Percentiles rank a stretch among this genome's conserved stretches.
Conservation (phyloP, 352 stramenopile genomes). For the Phytophthora fragariae region DNA sequence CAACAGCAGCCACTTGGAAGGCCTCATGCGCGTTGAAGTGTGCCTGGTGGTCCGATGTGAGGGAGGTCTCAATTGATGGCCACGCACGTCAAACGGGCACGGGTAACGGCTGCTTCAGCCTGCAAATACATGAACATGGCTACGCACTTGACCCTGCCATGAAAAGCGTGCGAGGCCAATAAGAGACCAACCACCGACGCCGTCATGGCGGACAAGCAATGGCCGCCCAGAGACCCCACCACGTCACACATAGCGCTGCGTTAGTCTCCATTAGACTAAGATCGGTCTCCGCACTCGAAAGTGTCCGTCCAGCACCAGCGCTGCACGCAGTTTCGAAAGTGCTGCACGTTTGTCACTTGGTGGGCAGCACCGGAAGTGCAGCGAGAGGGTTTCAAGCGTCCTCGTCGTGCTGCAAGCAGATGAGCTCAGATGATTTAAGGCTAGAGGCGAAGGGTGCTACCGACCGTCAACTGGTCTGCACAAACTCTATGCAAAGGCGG, state of each 20-base stretch:
- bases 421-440: neutral
- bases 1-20: neutral
- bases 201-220: slow-evolving; percentile 18
- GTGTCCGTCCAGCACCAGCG: slow-evolving; percentile 23
- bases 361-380: slow-evolving; percentile 2
- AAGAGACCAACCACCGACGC: neutral
- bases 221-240: slow-evolving; percentile 2
- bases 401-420: neutral
- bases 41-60: slow-evolving; percentile 14
- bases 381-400: neutral
- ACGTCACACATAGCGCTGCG: slow-evolving; percentile 15
- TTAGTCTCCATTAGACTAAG: slow-evolving; percentile 9
- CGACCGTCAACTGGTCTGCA: neutral
- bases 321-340: slow-evolving; percentile 1
- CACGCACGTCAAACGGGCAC: neutral
- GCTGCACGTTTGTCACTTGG: slow-evolving; percentile 4
- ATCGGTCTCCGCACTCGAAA: slow-evolving; percentile 12
- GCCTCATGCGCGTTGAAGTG: slow-evolving; percentile 18
- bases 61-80: slow-evolving; percentile 5
- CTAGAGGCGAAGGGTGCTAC: neutral
- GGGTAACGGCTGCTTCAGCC: slow-evolving; percentile 5
- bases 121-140: slow-evolving; percentile 1
- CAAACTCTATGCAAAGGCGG: neutral
- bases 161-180: slow-evolving; percentile 27
- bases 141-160: slow-evolving; percentile 2